A percentile compares a stretch with the other conserved stretches of the same genome.
phyloP scores from a whole-genome alignment of 495 filamentous ascomycete species.

The Neurospora discreta region DNA sequence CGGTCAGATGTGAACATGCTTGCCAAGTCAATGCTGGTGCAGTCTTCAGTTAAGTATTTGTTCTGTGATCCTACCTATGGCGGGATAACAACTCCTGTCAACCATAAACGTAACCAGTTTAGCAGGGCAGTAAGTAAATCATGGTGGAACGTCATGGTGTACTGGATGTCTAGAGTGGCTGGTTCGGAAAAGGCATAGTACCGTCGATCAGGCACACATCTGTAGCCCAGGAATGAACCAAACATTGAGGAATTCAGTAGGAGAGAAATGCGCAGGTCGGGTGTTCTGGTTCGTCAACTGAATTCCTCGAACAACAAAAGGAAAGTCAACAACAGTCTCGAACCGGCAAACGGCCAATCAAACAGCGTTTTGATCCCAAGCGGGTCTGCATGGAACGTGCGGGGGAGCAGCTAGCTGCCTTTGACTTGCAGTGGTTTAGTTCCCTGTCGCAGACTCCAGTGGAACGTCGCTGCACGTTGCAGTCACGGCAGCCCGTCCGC shows the following conservation, averaged over 20 bases:
- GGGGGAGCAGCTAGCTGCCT: conserved; percentile 9
- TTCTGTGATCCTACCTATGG: neutral
- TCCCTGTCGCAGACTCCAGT: neutral
- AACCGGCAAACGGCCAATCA: conserved; percentile 13
- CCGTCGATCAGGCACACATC: neutral
- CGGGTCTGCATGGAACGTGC: conserved; percentile 14
- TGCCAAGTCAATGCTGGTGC: neutral
- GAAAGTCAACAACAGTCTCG: neutral
- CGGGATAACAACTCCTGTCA: neutral
- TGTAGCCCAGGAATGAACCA: neutral
- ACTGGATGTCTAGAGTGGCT: neutral
- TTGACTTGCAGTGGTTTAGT: neutral
- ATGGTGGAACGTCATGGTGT: neutral
- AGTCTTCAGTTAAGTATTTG: neutral
- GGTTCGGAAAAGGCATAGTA: neutral
- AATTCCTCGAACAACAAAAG: neutral
- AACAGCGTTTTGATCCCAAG: neutral
- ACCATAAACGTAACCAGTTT: neutral
- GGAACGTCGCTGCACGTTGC: neutral
- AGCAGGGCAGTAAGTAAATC: neutral
- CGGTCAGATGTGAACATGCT: neutral
- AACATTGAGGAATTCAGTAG: neutral
- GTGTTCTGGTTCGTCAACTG: neutral
- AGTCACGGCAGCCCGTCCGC: neutral
- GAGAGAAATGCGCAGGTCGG: neutral